Evolutionary conservation across 2,329 filamentous ascomycete genomes (phyloP).

Genomic region (Sclerotinia spermophila): DNA sequence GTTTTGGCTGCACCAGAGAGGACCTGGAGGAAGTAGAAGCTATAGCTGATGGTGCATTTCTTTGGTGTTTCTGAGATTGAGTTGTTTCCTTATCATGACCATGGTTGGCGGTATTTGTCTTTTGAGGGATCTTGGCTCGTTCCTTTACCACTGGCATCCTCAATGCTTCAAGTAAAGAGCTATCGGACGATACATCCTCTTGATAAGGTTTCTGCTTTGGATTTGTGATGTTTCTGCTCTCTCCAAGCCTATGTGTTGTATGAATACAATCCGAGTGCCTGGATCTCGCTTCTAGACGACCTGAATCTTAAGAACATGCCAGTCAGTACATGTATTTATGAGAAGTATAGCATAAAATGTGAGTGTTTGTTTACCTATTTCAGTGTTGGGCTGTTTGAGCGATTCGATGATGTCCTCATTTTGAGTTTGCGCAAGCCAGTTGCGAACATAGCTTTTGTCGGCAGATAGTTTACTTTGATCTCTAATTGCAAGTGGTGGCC

Average conservation of each 20-base stretch:
- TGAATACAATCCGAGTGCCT: not conserved
- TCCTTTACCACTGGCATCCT: constrained; percentile 2
- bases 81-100: not conserved
- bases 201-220: constrained; percentile 15
- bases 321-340: not conserved
- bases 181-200: constrained; percentile 26
- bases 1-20: not conserved
- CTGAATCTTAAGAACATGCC: not conserved
- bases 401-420: constrained; percentile 15
- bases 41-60: constrained; percentile 9
- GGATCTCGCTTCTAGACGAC: not conserved
- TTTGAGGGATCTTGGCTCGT: not conserved
- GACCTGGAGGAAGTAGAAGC: not conserved
- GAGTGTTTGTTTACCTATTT: not conserved
- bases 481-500: not conserved
- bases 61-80: constrained; percentile 19
- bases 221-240: not conserved
- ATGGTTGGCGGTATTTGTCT: not conserved
- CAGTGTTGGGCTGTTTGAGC: not conserved
- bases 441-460: constrained; percentile 29
- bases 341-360: not conserved
- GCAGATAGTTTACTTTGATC: constrained; percentile 21
- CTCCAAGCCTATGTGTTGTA: not conserved
- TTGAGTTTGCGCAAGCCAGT: constrained; percentile 32
- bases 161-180: constrained; percentile 27